Base-by-base conservation (phyloP, 768 basidiomycete species). In the Podaxis mareebaensis region DNA sequence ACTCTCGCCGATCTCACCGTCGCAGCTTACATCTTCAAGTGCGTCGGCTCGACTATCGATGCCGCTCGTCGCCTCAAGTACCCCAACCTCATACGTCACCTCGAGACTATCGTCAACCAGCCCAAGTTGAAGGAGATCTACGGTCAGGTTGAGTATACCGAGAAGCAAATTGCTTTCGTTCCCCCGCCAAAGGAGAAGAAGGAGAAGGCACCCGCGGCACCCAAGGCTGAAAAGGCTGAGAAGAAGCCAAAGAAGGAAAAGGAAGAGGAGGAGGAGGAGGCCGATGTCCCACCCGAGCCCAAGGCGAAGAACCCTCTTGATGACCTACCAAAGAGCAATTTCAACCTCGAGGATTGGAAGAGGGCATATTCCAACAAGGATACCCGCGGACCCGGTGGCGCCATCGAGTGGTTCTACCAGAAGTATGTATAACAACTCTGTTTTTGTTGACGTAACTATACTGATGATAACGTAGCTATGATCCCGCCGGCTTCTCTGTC, bases 361-460 rank as follows among this genome's bases (percentile, higher is more conserved):
- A 89, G 93, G 51, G 90, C 92, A 49, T 99, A 99, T 83, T 97
- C 95, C 71, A 99, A 98, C 90, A 89, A 90, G 76, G 95, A 98
- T n/a, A 98, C 96, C 42, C 88, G 92, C 60, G 93, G 92, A 40
- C 68, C 90, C 17, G 87, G 76, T 49, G 95, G 92, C 66, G 76
- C 94, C 56, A 70, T 99, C 42, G 94, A 97, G 76, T 99, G 96
- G 97, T 90, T 99, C 86, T 96, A 97, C 82, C 75, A 94, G 76
- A 89, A 97, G 93, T 96, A 69, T 61, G 91, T 79, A 17, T 7
- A 39, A 40, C 7, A 15, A 30, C 12, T 38, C 28, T n/a, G 26
- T 12, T 6, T 60, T 22, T 48, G 56, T 59, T 61, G 24, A 55
- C 46, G 17, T 28, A 52, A 33, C 7, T 52, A 11, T 58, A 46